Evolutionary conservation across 2,329 filamentous ascomycete species (phyloP).

Genomic region (Cryphonectria nitschkei): DNA sequence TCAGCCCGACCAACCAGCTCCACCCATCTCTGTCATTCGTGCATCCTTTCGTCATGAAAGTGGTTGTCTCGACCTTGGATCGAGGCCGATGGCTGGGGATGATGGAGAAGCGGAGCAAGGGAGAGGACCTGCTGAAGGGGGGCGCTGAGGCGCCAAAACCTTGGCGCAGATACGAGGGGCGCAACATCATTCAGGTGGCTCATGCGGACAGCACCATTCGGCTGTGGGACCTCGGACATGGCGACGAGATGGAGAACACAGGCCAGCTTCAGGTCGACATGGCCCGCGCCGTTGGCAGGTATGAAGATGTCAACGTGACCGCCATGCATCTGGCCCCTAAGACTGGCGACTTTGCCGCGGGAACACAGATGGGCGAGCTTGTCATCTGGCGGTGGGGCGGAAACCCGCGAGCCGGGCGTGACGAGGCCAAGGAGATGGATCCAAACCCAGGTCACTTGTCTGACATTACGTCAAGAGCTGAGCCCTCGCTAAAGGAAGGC

Average conservation of each 20-base stretch:
- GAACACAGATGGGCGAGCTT: constrained; percentile 81
- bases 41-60: constrained; percentile 81
- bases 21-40: constrained; percentile 86
- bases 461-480: constrained; percentile 73
- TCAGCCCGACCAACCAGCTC: constrained; percentile 89
- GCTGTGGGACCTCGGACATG: constrained; percentile 90
- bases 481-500: constrained; percentile 70
- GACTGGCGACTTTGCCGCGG: constrained; percentile 84
- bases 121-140: constrained; percentile 77
- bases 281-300: constrained; percentile 78
- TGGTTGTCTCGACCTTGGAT: constrained; percentile 73
- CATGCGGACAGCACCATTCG: constrained; percentile 92
- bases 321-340: constrained; percentile 78
- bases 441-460: constrained; percentile 72
- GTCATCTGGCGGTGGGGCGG: constrained; percentile 86
- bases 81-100: constrained; percentile 86
- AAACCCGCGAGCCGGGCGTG: constrained; percentile 73
- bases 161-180: constrained; percentile 76
- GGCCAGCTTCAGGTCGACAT: constrained; percentile 83
- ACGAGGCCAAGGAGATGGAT: constrained; percentile 54
- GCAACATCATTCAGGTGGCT: constrained; percentile 83
- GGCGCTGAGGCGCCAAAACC: constrained; percentile 73
- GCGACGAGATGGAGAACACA: constrained; percentile 90
- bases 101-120: constrained; percentile 79
- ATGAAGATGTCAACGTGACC: constrained; percentile 75